Base-by-base conservation (phyloP, 495 filamentous ascomycete species). In the Immersiella caudata region DNA sequence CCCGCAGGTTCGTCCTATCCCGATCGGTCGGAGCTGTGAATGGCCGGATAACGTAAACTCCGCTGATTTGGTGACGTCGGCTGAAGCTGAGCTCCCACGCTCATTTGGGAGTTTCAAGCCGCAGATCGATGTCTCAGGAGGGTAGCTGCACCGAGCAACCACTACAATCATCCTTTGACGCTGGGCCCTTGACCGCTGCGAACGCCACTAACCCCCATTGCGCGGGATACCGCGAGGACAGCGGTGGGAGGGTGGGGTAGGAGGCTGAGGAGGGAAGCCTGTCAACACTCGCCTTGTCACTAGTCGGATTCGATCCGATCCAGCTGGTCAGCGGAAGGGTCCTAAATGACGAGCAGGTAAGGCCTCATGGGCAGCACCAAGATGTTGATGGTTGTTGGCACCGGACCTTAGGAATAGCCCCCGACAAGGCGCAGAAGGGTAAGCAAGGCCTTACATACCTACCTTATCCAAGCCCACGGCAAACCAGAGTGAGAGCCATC, bases 81-180 rank as follows among this genome's bases (percentile, higher is more conserved):
- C 16, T 51, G 16, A 55, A 67, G 49, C n/a, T 33, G 24, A 36
- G 20, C 64, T 52, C 5, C 55, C 33, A 51, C 8, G 33, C 27
- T 24, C 51, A 40, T 36, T 64, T 59, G 61, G 62, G 62, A 24
- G 51, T 66, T 66, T 46, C 55, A 61, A 46, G 26, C 6, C 35
- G 65, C 33, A 25, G 65, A 67, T 67, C 65, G 49, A 35, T 67
- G 65, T 67, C 65, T 67, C 65, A 62, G 58, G 40, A 46, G 5
- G 40, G 40, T 12, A 46, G 40, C 40, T 46, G 40, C 40, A 55
- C 59, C 33, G 29, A 60, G 33, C 64, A 61, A 18, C 20, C 61
- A 20, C 25, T 24, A 18, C 50, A 14, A 22, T n/a, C 60, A 22
- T 4, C 21, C 60, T 20, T 20, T 21, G 14, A n/a, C n/a, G 21